Percentiles rank a stretch among this genome's conserved stretches.
Conservation (phyloP, 1,139 yeast genomes). For the Suhomyces atakaporum region DNA sequence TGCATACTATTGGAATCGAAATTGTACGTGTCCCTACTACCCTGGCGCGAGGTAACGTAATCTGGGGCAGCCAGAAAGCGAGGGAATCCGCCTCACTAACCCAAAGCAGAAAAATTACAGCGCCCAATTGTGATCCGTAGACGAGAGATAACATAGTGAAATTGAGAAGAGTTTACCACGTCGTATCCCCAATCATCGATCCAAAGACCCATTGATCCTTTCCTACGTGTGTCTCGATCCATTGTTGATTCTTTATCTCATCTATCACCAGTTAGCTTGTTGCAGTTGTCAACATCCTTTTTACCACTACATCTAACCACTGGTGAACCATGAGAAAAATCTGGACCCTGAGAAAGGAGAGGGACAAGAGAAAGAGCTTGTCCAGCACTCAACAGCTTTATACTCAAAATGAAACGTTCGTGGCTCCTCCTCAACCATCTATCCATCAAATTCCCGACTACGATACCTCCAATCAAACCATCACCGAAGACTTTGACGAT, state of each 20-base stretch:
- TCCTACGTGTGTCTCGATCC: too few relatives aligned
- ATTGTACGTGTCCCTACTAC: background rate
- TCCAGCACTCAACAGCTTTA: slow-evolving; percentile 15
- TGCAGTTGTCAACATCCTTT: too few relatives aligned
- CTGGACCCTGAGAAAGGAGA: slow-evolving; percentile 34
- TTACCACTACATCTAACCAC: too few relatives aligned
- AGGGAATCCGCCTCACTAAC: slow-evolving; percentile 10
- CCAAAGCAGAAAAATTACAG: slow-evolving; percentile 13
- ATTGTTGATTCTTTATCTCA: too few relatives aligned
- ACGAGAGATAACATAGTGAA: too few relatives aligned
- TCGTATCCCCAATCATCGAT: too few relatives aligned
- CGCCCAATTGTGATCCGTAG: slow-evolving; percentile 15
- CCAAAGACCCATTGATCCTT: too few relatives aligned
- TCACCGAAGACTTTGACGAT: slow-evolving; percentile 17
- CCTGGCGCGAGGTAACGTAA: background rate
- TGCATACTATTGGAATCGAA: too few relatives aligned
- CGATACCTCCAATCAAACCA: slow-evolving; percentile 10
- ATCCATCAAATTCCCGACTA: slow-evolving; percentile 7
- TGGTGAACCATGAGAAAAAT: slow-evolving; percentile 36
- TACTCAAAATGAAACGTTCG: slow-evolving; percentile 3
- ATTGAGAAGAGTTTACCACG: too few relatives aligned
- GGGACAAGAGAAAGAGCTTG: slow-evolving; percentile 30
- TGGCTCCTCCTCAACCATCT: slow-evolving; percentile 7
- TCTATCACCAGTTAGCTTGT: too few relatives aligned
- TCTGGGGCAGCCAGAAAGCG: slow-evolving; percentile 6